Base-by-base conservation (phyloP, 306 rosid species). In the Styphnolobium japonicum region DNA sequence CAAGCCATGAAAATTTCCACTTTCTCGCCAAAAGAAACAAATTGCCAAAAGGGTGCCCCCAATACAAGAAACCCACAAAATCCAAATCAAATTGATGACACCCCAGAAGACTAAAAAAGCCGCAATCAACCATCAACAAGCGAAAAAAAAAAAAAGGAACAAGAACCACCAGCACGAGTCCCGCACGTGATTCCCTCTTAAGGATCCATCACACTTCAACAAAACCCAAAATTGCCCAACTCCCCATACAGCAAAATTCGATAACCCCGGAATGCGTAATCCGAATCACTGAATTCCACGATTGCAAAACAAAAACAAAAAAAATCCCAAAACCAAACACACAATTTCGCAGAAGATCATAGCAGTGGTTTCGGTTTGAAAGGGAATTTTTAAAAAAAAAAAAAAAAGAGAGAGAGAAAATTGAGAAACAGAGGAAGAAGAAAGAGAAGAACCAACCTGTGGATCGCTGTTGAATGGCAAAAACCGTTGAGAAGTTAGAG, bases 381-480 rank as follows among this genome's bases (percentile, higher is more conserved):
- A 56, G 22, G 1, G 6, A n/a, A n/a, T n/a, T n/a, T n/a, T n/a
- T n/a, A n/a, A n/a, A n/a, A n/a, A 16, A 3, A 31, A 51, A 2
- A 29, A 5, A 8, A 10, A 48, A 15, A 37, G 42, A 53, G 3
- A 15, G 60, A 15, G 23, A 52, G 31, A 23, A 3, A 79, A 31
- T 15, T 57, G 43, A 77, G 42, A 51, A 10, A 58, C 14, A 37
- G 56, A 40, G 14, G 22, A 52, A 42, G 48, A 46, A 19, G 39
- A 6, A 16, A 36, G 36, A 58, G 51, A 36, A 61, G 72, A 46
- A 75, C 67, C 46, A 77, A 82, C 86, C 86, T 71, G 66, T 7
- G 34, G 74, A 64, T 79, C 63, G 53, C 55, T 14, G 82, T 61
- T 33, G 86, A 77, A 40, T 61, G 70, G 52, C 29, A 21, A 61